These are phyloP conservation scores for Komagataella pastoris DNA, from an alignment of 805 yeast genomes.

Conservation along the genomic window DNA sequence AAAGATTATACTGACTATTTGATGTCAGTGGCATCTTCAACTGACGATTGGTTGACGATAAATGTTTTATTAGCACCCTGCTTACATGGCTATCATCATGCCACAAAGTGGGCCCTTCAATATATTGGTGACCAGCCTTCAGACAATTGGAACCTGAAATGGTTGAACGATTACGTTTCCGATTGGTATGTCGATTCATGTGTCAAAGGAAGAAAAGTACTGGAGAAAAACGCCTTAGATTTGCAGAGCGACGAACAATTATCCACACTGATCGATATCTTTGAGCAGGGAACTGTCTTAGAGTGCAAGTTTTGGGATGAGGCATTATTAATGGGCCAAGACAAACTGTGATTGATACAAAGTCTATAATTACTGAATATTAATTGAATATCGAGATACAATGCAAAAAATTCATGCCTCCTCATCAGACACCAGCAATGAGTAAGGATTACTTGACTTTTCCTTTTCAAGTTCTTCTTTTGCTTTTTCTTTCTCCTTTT, in stretches of 20 bases:
- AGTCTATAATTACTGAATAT: background rate
- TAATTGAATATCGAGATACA: background rate
- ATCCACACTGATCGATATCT: conserved; percentile 40
- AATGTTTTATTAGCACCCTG: conserved; percentile 67
- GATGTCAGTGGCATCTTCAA: conserved; percentile 30
- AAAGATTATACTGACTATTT: conserved; percentile 48
- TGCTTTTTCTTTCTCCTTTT: background rate
- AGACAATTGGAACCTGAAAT: conserved; percentile 16
- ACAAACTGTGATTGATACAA: background rate
- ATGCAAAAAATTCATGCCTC: background rate
- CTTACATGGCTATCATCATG: conserved; percentile 55
- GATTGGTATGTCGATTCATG: conserved; percentile 46
- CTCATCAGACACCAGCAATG: background rate
- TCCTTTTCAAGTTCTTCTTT: background rate
- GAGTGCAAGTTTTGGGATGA: conserved; percentile 58
- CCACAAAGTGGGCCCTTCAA: conserved; percentile 25
- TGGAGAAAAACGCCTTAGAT: conserved; percentile 28
- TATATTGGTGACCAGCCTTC: conserved; percentile 15
- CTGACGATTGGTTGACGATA: conserved; percentile 49
- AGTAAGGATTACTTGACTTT: background rate
- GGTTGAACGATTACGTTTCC: conserved; percentile 53
- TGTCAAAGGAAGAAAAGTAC: conserved; percentile 29
- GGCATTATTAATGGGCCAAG: background rate
- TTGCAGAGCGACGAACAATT: conserved; percentile 26
- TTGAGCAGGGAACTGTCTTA: conserved; percentile 40